Conservation (phyloP, 2,329 filamentous ascomycete species). For the Colletotrichum siamense region DNA sequence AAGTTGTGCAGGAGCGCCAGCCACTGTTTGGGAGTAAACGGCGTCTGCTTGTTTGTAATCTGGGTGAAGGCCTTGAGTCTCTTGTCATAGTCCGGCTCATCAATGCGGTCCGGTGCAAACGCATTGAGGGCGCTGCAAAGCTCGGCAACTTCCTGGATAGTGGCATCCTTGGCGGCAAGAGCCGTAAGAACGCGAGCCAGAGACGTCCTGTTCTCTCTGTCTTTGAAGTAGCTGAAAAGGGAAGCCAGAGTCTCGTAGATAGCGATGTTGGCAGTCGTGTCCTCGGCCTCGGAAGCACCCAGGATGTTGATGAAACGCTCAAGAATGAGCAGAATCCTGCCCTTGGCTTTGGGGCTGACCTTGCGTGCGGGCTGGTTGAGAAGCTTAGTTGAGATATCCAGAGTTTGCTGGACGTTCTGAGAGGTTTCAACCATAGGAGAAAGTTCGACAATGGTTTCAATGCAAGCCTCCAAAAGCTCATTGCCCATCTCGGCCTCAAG, state of each 20-base stretch:
- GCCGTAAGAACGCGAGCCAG: conserved; percentile 76
- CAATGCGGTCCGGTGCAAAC: conserved; percentile 72
- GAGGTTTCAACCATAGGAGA: conserved; percentile 72
- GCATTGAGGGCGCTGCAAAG: conserved; percentile 85
- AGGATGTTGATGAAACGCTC: conserved; percentile 77
- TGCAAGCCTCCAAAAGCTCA: conserved; percentile 78
- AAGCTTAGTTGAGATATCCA: conserved; percentile 81
- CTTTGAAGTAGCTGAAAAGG: conserved; percentile 90
- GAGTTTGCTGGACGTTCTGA: conserved; percentile 75
- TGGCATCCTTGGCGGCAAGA: conserved; percentile 69
- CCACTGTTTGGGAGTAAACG: conserved; percentile 79
- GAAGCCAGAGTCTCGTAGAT: conserved; percentile 79
- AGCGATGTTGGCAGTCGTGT: conserved; percentile 33
- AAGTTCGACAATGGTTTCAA: conserved; percentile 79
- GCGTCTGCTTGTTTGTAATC: conserved; percentile 67
- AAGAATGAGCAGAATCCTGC: conserved; percentile 78
- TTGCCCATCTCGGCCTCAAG: conserved; percentile 70
- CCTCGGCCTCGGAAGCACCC: conserved; percentile 31
- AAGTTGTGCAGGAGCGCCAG: conserved; percentile 87
- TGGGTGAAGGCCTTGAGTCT: conserved; percentile 77
- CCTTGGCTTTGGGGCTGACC: conserved; percentile 84
- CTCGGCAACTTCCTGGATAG: conserved; percentile 66
- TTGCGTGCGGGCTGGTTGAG: conserved; percentile 84
- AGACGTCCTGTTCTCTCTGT: conserved; percentile 76
- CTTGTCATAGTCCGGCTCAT: conserved; percentile 87